Evolutionary conservation across 2,329 filamentous ascomycete species (phyloP), one percentile per base, ranked within the genome.

Genomic region (Cladosporium sp.): DNA sequence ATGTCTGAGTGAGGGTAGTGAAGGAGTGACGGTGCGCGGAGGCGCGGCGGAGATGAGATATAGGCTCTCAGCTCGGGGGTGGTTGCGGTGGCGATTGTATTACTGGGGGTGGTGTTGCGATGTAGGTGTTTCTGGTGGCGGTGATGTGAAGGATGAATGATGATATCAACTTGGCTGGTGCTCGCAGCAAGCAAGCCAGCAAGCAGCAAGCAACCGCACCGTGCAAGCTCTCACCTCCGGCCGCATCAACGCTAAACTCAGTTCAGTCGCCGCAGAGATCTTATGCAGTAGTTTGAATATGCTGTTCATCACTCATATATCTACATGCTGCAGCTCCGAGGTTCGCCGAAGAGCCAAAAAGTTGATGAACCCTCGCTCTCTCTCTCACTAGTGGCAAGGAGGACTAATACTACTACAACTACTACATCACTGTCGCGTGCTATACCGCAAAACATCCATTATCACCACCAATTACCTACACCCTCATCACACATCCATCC

Each of bases 321-420:
- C 41, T 47, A 24, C 41, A 47, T 47, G 41, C n/a, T 47, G n/a
- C 21, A 47, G 41, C 41, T 47, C 61, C 61, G 61, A 64, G 41
- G 34, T 30, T 64, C 49, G 61, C 61, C 61, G 61, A 64, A 26
- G 41, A 15, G 61, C 51, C 34, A 64, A 64, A 64, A 64, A 64
- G 61, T 64, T 64, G 61, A 54, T 24, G 60, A 47, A 47, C 41
- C 41, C 41, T 47, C 41, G 41, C n/a, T 10, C 38, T 44, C 38
- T 41, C 41, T 47, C 41, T 47, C 41, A 32, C 60, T 64, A 55
- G 61, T 64, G 51, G 51, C 51, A 64, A 64, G 61, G 61, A 64
- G 61, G 34, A 65, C 24, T 44, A 65, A 38, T 47, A 59, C 61
- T 15, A 36, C 34, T 49, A 44, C 30, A 3, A 41, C 28, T 36